A percentile compares a stretch with the other conserved stretches of the same genome.
Conservation (phyloP, 345 rosid species). For the Corymbia maculata region DNA sequence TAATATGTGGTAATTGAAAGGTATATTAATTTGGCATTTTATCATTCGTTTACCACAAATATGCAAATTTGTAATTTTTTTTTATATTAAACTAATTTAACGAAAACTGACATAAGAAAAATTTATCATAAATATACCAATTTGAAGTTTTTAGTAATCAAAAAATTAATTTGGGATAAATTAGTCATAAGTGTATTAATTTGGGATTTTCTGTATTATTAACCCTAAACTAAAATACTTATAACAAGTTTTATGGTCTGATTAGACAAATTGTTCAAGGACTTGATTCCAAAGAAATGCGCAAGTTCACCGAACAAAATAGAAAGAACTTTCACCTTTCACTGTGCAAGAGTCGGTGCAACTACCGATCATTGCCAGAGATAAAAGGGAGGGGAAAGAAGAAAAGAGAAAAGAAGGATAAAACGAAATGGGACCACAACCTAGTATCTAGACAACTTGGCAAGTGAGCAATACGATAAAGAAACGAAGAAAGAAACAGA, state of each 20-base stretch:
- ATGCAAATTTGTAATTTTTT: too few relatives aligned
- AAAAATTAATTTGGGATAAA: too few relatives aligned
- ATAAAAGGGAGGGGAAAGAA: neutral
- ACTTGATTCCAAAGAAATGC: neutral
- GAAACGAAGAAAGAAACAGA: neutral
- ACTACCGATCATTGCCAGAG: neutral
- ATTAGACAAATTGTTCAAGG: neutral
- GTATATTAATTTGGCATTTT: too few relatives aligned
- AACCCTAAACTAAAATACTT: neutral
- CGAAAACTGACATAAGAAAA: too few relatives aligned
- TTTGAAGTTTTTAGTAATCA: neutral
- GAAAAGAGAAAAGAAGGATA: neutral
- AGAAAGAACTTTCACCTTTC: neutral
- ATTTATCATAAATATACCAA: too few relatives aligned
- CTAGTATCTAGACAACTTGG: neutral
- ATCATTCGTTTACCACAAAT: fast-evolving
- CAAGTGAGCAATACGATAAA: neutral
- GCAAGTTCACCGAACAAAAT: neutral
- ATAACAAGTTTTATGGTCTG: neutral
- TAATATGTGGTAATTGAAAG: too few relatives aligned
- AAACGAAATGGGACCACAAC: neutral
- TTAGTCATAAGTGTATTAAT: fast-evolving
- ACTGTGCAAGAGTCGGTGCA: neutral
- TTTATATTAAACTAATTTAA: too few relatives aligned
- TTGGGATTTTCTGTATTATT: neutral